Conservation (phyloP, 129 eudicot species). For the Saussurea involucrata region DNA sequence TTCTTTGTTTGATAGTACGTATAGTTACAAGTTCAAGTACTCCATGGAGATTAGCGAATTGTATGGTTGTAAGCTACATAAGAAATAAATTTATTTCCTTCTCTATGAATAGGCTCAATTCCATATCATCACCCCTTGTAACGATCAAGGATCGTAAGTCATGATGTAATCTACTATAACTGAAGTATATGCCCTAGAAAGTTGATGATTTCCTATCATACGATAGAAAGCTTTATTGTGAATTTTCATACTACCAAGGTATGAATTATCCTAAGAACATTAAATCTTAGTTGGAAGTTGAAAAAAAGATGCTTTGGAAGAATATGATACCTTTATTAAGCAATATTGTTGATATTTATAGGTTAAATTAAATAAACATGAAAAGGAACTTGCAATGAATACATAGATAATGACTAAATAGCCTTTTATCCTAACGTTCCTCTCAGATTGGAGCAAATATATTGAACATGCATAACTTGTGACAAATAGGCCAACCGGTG, state of each 20-base stretch:
- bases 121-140: too few relatives aligned
- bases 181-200: not conserved
- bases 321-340: not conserved
- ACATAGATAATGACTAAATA: too few relatives aligned
- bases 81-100: not conserved
- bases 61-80: not conserved
- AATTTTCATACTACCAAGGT: not conserved
- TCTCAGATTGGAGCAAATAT: too few relatives aligned
- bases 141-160: not conserved
- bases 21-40: not conserved
- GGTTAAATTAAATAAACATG: too few relatives aligned
- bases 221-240: not conserved
- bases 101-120: not conserved
- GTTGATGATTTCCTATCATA: not conserved
- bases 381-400: too few relatives aligned
- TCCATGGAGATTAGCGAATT: not conserved
- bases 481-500: too few relatives aligned
- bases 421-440: too few relatives aligned
- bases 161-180: not conserved
- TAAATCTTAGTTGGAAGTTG: not conserved
- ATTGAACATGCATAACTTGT: too few relatives aligned
- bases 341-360: too few relatives aligned
- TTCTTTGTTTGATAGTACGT: not conserved
- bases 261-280: not conserved
- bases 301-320: too few relatives aligned